Evolutionary conservation across 192 early-diverging fungal genomes (phyloP).

Genomic region (Martensiomyces pterosporus): DNA sequence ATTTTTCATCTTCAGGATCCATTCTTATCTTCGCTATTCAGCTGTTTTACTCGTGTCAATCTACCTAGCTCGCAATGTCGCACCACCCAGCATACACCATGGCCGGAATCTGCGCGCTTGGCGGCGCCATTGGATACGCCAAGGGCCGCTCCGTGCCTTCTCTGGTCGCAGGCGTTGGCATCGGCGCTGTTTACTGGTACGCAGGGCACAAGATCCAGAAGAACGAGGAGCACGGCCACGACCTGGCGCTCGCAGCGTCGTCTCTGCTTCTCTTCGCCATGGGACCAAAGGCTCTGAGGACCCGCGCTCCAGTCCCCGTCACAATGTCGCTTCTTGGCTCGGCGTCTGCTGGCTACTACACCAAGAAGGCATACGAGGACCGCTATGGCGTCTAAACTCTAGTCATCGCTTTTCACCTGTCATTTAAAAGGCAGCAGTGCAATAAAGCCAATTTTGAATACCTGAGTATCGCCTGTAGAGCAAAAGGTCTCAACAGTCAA

Average conservation of each 20-base stretch:
- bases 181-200: constrained; percentile 36
- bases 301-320: constrained; percentile 31
- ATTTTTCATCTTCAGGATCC: too few species aligned
- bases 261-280: constrained; percentile 37
- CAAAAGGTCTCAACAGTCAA: too few species aligned
- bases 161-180: constrained; percentile 37
- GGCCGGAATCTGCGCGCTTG: constrained; percentile 42
- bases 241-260: constrained; percentile 37
- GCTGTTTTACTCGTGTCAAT: too few species aligned
- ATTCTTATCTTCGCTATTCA: too few species aligned
- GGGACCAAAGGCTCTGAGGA: constrained; percentile 44
- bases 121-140: constrained; percentile 40
- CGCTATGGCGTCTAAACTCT: constrained; percentile 41
- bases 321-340: constrained; percentile 37
- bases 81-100: constrained; percentile 43
- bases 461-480: too few species aligned
- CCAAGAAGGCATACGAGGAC: constrained; percentile 44
- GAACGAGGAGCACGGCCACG: constrained; percentile 39
- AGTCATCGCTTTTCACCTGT: too few species aligned
- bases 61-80: too few species aligned
- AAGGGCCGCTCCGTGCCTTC: constrained; percentile 46
- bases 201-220: constrained; percentile 30
- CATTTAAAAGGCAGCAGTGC: too few species aligned
- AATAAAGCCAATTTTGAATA: too few species aligned
- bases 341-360: constrained; percentile 30